Percentiles rank a stretch among this genome's conserved stretches.
These are phyloP conservation scores for Trichoderma arundinaceum DNA, from an alignment of 2,329 filamentous ascomycete species.

Conservation along the genomic window DNA sequence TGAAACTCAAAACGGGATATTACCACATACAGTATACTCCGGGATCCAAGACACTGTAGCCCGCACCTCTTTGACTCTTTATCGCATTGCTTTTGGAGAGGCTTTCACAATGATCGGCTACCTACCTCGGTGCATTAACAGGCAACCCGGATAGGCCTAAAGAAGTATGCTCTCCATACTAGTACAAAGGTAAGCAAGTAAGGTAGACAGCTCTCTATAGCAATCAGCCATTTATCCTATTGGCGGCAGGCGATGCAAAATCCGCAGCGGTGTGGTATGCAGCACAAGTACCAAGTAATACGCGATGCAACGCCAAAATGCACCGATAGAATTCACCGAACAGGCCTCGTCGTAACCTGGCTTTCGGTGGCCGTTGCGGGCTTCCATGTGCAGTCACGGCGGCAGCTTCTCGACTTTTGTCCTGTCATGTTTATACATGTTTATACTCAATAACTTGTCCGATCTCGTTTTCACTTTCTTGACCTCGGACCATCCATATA, in stretches of 20 bases:
- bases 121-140: not conserved
- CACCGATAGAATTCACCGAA: constrained; percentile 23
- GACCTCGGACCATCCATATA: too few species aligned
- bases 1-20: not conserved
- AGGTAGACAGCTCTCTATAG: not conserved
- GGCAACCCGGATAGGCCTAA: not conserved
- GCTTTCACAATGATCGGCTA: not conserved
- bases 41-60: not conserved
- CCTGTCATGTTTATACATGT: not conserved
- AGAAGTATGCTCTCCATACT: too few species aligned
- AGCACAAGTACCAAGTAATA: not conserved
- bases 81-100: not conserved
- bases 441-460: not conserved
- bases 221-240: not conserved
- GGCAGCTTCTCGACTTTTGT: not conserved
- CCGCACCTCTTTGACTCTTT: not conserved
- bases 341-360: not conserved
- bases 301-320: constrained; percentile 11
- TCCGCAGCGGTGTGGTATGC: not conserved
- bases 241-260: not conserved
- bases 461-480: not conserved
- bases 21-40: not conserved
- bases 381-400: not conserved
- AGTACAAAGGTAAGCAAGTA: too few species aligned
- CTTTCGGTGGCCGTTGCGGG: not conserved